Evolutionary conservation across 768 basidiomycete species (phyloP).

Genomic region (Tulasnella calospora): DNA sequence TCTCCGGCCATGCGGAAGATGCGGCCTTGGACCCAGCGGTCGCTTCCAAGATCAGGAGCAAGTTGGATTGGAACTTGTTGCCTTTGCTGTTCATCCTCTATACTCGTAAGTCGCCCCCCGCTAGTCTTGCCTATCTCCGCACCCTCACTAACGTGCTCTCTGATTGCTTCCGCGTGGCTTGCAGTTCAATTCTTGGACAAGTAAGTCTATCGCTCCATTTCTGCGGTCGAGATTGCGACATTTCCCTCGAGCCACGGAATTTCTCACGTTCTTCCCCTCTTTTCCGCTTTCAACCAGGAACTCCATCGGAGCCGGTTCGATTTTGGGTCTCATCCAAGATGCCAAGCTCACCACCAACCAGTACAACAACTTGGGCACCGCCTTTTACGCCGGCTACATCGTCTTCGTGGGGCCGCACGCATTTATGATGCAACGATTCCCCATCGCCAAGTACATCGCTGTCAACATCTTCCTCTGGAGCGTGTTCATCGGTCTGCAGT

Average conservation of each 20-base stretch:
- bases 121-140: not conserved
- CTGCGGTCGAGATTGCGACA: conserved; percentile 1
- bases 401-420: conserved; percentile 30
- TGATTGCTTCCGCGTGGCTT: not conserved
- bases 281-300: conserved; percentile 14
- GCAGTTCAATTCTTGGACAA: conserved; percentile 32
- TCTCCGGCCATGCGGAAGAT: conserved; percentile 20
- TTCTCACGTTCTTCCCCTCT: not conserved
- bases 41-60: not conserved
- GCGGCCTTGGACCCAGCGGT: conserved; percentile 10
- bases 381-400: conserved; percentile 28
- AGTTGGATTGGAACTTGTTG: conserved; percentile 21
- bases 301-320: conserved; percentile 27
- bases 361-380: conserved; percentile 28
- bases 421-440: conserved; percentile 31
- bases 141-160: too few species aligned
- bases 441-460: conserved; percentile 31
- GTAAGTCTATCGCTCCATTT: conserved; percentile 15
- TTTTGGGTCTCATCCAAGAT: conserved; percentile 30
- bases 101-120: conserved; percentile 5
- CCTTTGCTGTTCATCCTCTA: conserved; percentile 21
- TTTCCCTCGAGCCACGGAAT: not conserved
- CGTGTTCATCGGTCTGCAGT: conserved; percentile 32
- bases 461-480: conserved; percentile 31
- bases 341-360: conserved; percentile 28